phyloP scores from a whole-genome alignment of 306 rosid species.

The Quercus aquifolioides region DNA sequence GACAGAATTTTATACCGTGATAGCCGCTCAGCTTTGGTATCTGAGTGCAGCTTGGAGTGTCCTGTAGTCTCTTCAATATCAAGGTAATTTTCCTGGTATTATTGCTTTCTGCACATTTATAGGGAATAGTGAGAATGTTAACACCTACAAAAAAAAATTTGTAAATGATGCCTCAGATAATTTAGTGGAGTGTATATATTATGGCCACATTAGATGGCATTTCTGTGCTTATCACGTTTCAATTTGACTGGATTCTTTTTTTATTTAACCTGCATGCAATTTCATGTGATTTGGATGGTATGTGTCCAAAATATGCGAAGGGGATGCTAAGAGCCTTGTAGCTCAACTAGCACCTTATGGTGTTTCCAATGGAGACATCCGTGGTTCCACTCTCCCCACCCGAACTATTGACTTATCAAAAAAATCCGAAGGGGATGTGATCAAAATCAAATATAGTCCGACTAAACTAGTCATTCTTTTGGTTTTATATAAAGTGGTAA shows the following conservation, averaged over 20 bases:
- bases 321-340: neutral
- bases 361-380: too few relatives aligned
- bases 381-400: too few relatives aligned
- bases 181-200: neutral
- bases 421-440: neutral
- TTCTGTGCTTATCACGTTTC: constrained; percentile 7
- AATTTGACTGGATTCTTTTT: neutral
- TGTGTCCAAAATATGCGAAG: neutral
- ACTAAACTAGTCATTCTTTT: neutral
- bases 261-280: neutral
- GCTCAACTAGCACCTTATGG: too few relatives aligned
- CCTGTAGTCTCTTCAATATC: constrained; percentile 71
- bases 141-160: constrained; percentile 6
- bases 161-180: neutral
- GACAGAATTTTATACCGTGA: constrained; percentile 96
- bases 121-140: constrained; percentile 4
- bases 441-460: neutral
- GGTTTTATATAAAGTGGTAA: neutral
- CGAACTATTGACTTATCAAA: neutral
- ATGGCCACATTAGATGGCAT: neutral
- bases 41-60: constrained; percentile 76
- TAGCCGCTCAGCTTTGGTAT: constrained; percentile 50
- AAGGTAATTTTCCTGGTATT: constrained; percentile 46
- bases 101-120: constrained; percentile 18
- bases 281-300: neutral